Base-by-base conservation (phyloP, 345 rosid species). In the Gossypium australe region DNA sequence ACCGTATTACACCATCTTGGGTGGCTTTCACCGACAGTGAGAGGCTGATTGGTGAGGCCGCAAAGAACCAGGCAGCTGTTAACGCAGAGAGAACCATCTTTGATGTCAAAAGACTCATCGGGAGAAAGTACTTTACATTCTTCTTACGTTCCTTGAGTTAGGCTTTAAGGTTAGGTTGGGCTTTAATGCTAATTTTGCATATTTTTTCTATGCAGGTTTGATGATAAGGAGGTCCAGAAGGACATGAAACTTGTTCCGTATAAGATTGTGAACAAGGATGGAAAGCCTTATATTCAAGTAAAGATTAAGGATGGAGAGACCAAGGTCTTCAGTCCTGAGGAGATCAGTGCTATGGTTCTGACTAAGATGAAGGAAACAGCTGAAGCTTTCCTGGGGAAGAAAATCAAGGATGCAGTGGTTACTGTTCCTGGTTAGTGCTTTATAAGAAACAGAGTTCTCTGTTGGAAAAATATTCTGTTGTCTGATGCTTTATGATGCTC, bases 331-430 rank as follows among this genome's bases (percentile, higher is more conserved):
- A 87, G 92, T 76, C 98, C 98, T 53, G 98, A 94, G 82, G 98
- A 94, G 82, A 71, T 94, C 71, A 94, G 98, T 71, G 98, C 98
- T 48, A 94, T 92, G 98, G 16, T 94, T 67, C 70, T 94, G 78
- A 88, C 71, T 13, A 94, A 94, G 89, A 94, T 92, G 98, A 94
- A 94, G 89, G 98, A 94, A 85, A 94, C 98, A 12, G 98, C 98
- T 0, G 97, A 94, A 74, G 97, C 98, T 13, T 94, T 86, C 89
- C 95, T 92, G 70, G 98, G 98, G n/a, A 94, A 94, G 89, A 92
- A 94, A 79, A 94, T 94, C 77, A 94, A 88, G 89, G 98, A 94
- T 78, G 97, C 97, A 14, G 98, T 94, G 53, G 98, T 94, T 74
- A 94, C 98, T 52, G 98, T 94, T 85, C 98, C 98, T 59, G 98